Conservation (phyloP, 2,329 filamentous ascomycete species). For the Colletotrichum camelliae region DNA sequence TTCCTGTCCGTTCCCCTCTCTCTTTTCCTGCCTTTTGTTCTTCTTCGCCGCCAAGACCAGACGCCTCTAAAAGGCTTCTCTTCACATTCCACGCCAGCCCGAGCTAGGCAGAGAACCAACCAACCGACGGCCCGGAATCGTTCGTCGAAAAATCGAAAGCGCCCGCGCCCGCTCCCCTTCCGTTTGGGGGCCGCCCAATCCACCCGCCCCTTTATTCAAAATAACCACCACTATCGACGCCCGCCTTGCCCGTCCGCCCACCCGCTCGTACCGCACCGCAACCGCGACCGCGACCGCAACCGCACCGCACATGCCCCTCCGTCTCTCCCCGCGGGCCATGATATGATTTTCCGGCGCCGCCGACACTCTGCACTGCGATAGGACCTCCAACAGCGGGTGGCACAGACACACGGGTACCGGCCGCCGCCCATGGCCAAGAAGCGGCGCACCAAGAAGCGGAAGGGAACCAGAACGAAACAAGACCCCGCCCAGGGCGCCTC, state of each 20-base stretch:
- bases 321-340: not conserved
- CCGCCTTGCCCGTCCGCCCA: not conserved
- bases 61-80: not conserved
- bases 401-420: slow-evolving; percentile 21
- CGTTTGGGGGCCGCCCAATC: not conserved
- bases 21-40: not conserved
- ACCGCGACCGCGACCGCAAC: not conserved
- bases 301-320: not conserved
- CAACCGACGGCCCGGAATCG: not conserved
- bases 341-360: slow-evolving; percentile 12
- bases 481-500: slow-evolving; percentile 19
- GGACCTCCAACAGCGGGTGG: slow-evolving; percentile 7
- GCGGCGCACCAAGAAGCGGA: slow-evolving; percentile 33
- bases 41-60: not conserved
- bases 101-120: not conserved
- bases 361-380: slow-evolving; percentile 7
- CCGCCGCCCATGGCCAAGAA: slow-evolving; percentile 39
- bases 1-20: not conserved
- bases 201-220: slow-evolving; percentile 1
- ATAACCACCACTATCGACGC: not conserved
- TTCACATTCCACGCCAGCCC: not conserved
- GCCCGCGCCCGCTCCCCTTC: not conserved
- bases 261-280: not conserved
- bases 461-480: slow-evolving; percentile 26
- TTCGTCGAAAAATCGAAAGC: not conserved